These are phyloP conservation scores for Cryptococcus deneoformans DNA, from an alignment of 1,284 basidiomycete species.

Conservation along the genomic window DNA sequence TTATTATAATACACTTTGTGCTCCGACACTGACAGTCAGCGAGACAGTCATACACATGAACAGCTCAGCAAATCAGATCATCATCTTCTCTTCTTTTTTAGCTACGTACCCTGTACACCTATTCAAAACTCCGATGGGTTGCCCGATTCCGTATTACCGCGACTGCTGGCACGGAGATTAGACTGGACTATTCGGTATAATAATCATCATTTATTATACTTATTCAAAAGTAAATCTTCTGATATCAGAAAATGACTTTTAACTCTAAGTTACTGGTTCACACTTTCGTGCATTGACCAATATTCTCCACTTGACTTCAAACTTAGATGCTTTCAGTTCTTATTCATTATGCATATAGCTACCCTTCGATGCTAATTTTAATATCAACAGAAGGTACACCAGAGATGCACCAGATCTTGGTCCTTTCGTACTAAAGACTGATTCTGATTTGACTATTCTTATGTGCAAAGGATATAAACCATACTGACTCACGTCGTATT, in stretches of 20 bases:
- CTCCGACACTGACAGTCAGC: no score
- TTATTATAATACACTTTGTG: no score
- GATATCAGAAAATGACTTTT: no score
- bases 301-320: not conserved
- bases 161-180: conserved; percentile 20
- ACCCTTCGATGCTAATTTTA: conserved; percentile 2
- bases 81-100: no score
- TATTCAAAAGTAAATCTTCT: no score
- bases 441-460: conserved; percentile 1
- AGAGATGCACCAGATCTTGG: conserved; percentile 5
- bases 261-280: no score
- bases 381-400: conserved; percentile 6
- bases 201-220: no score
- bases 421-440: conserved; percentile 6
- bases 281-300: no score
- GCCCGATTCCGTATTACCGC: conserved; percentile 18
- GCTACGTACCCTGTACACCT: conserved; percentile 13
- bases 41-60: no score
- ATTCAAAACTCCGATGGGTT: conserved; percentile 15
- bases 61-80: no score
- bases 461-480: not conserved
- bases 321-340: conserved; percentile 2
- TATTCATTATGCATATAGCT: conserved; percentile 7
- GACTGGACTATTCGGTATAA: conserved; percentile 13
- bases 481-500: conserved; percentile 3